phyloP scores from a whole-genome alignment of 805 yeast genomes.

The Blastobotrys terrestris region DNA sequence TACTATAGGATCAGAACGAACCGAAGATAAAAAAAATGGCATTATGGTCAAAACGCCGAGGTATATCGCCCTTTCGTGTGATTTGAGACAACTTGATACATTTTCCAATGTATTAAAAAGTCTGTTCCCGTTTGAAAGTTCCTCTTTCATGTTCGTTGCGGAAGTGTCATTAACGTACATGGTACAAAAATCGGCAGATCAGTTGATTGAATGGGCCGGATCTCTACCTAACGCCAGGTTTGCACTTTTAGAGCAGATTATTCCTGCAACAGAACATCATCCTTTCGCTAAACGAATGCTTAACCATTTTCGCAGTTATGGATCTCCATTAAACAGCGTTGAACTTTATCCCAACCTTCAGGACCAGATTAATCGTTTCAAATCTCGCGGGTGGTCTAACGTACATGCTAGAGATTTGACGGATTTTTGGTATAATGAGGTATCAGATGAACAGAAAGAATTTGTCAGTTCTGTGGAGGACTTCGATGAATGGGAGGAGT shows the following conservation, averaged over 20 bases:
- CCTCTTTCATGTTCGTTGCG: constrained; percentile 52
- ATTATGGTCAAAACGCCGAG: constrained; percentile 32
- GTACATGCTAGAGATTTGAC: constrained; percentile 41
- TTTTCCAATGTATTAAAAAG: constrained; percentile 21
- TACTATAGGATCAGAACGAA: constrained; percentile 36
- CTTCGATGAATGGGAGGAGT: constrained; percentile 84
- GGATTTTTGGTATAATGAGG: constrained; percentile 49
- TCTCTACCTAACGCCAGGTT: constrained; percentile 50
- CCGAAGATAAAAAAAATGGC: not conserved
- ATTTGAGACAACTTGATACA: constrained; percentile 45
- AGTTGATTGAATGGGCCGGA: constrained; percentile 46
- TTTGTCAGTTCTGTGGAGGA: constrained; percentile 50
- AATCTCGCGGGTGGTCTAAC: constrained; percentile 37
- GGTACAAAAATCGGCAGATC: constrained; percentile 60
- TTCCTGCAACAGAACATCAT: constrained; percentile 57
- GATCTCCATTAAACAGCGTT: constrained; percentile 67
- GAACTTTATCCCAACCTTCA: constrained; percentile 44
- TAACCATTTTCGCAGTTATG: constrained; percentile 56
- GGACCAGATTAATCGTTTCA: constrained; percentile 48
- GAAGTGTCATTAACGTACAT: constrained; percentile 81
- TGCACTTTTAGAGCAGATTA: constrained; percentile 60
- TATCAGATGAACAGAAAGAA: constrained; percentile 35
- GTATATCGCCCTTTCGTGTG: constrained; percentile 62
- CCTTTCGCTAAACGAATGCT: constrained; percentile 74
- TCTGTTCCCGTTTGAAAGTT: constrained; percentile 13